Percentiles rank a stretch among this genome's conserved stretches.
Conservation (phyloP, 352 stramenopile species). For the Pythium utonaiense region DNA sequence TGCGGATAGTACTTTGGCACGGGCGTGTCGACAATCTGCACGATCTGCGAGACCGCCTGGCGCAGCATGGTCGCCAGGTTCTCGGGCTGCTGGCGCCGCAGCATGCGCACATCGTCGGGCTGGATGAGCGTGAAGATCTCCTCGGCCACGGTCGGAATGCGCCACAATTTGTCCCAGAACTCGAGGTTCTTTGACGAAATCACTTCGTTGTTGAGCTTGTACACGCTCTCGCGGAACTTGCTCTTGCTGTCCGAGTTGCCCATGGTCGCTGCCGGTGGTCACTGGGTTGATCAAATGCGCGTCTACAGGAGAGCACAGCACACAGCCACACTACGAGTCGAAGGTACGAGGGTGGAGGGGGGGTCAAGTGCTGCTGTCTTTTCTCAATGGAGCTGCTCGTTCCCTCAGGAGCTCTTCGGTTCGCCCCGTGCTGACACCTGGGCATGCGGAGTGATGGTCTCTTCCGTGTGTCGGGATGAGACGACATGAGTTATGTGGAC, state of each 20-base stretch:
- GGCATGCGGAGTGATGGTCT: conserved; percentile 8
- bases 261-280: conserved; percentile 44
- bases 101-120: conserved; percentile 85
- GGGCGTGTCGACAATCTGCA: conserved; percentile 85
- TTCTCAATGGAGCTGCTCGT: background rate
- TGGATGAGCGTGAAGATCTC: conserved; percentile 90
- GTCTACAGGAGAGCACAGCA: background rate
- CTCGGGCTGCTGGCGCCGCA: conserved; percentile 74
- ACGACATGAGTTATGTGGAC: background rate
- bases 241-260: conserved; percentile 89
- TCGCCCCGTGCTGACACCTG: conserved; percentile 20
- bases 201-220: conserved; percentile 89
- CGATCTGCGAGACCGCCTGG: conserved; percentile 74
- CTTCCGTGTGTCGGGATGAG: background rate
- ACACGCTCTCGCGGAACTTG: conserved; percentile 90
- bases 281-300: too few relatives aligned
- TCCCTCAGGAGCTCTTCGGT: background rate
- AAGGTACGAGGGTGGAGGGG: too few relatives aligned
- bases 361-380: too few relatives aligned
- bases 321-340: too few relatives aligned
- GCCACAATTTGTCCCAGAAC: conserved; percentile 90
- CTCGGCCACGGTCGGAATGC: conserved; percentile 82
- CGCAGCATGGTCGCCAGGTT: conserved; percentile 84
- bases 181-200: conserved; percentile 84
- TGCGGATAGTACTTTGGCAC: conserved; percentile 88